Evolutionary conservation across 1,284 basidiomycete genomes (phyloP).

Genomic region (Fomitopsis schrenkii): DNA sequence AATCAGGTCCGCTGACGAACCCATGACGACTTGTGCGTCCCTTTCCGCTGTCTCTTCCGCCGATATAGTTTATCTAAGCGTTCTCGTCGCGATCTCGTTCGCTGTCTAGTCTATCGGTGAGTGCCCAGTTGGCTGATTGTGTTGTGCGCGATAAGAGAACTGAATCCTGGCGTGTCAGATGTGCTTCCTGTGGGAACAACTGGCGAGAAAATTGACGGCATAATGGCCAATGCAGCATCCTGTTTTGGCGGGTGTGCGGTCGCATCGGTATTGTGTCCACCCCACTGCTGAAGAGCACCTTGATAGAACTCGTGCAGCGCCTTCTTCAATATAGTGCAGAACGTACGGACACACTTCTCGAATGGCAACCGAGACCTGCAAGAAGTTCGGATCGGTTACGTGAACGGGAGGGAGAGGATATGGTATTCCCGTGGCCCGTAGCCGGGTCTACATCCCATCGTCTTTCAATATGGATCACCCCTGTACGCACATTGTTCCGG

Average conservation of each 20-base stretch:
- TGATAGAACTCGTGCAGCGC: not conserved
- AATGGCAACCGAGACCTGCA: not conserved
- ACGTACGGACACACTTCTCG: not conserved
- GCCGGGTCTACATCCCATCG: not conserved
- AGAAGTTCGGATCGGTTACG: not conserved
- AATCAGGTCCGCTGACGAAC: constrained; percentile 94
- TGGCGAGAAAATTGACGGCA: constrained; percentile 53
- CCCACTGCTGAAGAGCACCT: not conserved
- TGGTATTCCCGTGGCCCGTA: not conserved
- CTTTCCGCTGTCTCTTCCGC: constrained; percentile 4
- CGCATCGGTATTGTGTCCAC: not conserved
- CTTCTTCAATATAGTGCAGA: not conserved
- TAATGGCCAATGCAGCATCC: not conserved
- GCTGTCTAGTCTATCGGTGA: constrained; percentile 31
- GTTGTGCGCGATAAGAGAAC: not conserved
- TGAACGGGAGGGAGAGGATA: not conserved
- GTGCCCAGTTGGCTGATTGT: constrained; percentile 14
- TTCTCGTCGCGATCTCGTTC: constrained; percentile 1
- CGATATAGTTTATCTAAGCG: constrained; percentile 4
- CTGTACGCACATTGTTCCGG: not conserved
- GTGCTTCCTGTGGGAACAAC: constrained; percentile 51
- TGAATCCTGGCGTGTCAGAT: constrained; percentile 31
- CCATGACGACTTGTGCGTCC: constrained; percentile 91
- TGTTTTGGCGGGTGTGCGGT: not conserved
- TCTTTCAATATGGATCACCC: not conserved